Percentiles rank a stretch among this genome's conserved stretches.
phyloP scores from a whole-genome alignment of 768 basidiomycete genomes.

The Suillus variegatus region DNA sequence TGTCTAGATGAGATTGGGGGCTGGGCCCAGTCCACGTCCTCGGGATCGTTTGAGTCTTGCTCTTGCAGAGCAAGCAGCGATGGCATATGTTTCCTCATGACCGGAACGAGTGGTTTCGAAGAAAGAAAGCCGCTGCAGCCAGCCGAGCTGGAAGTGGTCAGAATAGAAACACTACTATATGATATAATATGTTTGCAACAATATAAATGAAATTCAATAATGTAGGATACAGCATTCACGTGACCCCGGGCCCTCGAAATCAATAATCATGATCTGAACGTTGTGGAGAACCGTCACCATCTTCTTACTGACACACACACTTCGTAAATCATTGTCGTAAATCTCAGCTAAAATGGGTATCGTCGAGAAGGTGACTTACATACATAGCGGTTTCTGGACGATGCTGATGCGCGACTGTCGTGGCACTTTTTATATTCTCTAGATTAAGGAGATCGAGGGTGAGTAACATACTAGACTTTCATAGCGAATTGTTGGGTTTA shows the following conservation, averaged over 20 bases:
- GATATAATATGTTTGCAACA: background rate
- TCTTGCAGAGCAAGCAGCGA: conserved; percentile 68
- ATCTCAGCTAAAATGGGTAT: conserved; percentile 73
- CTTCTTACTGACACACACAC: background rate
- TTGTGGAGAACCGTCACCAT: background rate
- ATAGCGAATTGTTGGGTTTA: conserved; percentile 4
- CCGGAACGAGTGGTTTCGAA: background rate
- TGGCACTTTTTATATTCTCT: conserved; percentile 6
- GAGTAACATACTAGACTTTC: conserved; percentile 31
- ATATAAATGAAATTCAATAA: background rate
- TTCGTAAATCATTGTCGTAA: background rate
- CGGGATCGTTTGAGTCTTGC: conserved; percentile 51
- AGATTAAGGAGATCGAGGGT: conserved; percentile 98
- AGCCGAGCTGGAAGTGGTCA: background rate
- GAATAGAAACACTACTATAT: background rate
- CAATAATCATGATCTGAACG: background rate
- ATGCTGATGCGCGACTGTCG: conserved; percentile 8
- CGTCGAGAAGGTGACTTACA: conserved; percentile 78
- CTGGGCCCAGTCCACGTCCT: conserved; percentile 48
- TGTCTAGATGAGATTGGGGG: conserved; percentile 33
- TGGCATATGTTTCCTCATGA: conserved; percentile 55
- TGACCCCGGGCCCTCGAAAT: background rate
- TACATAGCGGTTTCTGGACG: background rate
- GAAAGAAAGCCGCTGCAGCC: conserved; percentile 1
- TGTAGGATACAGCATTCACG: background rate